A percentile compares a stretch with the other conserved stretches of the same genome.
Conservation (phyloP, 352 stramenopile species). For the Phytopythium delawarense region DNA sequence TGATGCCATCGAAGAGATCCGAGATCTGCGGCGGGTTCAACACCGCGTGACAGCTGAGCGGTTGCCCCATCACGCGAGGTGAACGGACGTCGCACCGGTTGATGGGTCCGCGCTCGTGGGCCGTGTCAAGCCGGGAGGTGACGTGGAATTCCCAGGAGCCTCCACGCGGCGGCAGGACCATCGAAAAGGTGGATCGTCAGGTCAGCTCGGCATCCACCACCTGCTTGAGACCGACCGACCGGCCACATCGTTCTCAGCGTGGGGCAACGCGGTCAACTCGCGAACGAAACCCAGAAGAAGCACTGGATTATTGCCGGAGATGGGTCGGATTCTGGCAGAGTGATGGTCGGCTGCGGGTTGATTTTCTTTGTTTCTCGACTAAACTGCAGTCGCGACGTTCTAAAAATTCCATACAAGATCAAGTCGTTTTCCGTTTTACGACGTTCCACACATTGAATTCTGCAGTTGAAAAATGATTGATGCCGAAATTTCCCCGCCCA, state of each 20-base stretch:
- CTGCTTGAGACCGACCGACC: too few relatives aligned
- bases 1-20: background rate
- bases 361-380: constrained; percentile 5
- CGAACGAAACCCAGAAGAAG: background rate
- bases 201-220: too few relatives aligned
- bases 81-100: background rate
- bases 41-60: background rate
- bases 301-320: background rate
- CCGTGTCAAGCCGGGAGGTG: too few relatives aligned
- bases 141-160: too few relatives aligned
- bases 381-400: background rate
- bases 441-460: background rate
- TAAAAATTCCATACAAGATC: background rate
- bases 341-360: background rate
- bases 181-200: too few relatives aligned
- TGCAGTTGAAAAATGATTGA: background rate
- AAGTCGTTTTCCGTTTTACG: background rate
- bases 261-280: background rate
- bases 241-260: background rate
- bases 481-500: background rate
- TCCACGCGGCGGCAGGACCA: too few relatives aligned
- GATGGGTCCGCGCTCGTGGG: background rate
- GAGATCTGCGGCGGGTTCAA: background rate
- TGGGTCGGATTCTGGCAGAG: background rate
- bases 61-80: background rate